Evolutionary conservation across 2,329 filamentous ascomycete genomes (phyloP), one percentile per base, ranked within the genome.

Genomic region (Colletotrichum magnum): DNA sequence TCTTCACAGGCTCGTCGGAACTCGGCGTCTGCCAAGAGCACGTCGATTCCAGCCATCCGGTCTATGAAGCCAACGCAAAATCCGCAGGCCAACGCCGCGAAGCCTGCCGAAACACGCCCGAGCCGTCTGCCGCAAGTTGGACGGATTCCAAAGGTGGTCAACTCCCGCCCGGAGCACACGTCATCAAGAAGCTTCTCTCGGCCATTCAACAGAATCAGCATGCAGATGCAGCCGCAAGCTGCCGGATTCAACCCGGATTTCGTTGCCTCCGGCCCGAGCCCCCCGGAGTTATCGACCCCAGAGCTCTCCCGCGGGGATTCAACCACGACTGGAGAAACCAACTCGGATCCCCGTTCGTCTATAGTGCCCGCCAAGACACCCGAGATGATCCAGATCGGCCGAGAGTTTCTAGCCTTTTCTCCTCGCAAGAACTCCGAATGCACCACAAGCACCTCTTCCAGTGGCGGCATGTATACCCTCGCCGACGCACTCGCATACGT

Each of bases 171-270:
- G 43, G 88, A 92, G 71, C 88, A 88, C 56, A 88, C 89, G 1
- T 91, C 93, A 0, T 88, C 92, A 1, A 91, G 90, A 76, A 97
- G 94, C 39, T 97, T 97, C 78, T 97, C 95, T 3, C 86, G 94
- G 9, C 94, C 95, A 0, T 97, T 97, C 77, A 86, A 89, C 73
- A 80, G 86, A 57, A 78, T 85, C 13, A 90, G 88, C 72, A 71
- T 85, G 51, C 83, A 86, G 41, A 73, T 79, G 13, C 77, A 79
- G 12, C 72, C 80, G 2, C 71, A 74, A 10, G 66, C 72, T 67
- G 62, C 75, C 60, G 63, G 75, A 53, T 52, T 76, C 59, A 58
- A 80, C 12, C 76, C 82, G 71, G 65, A 78, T 61, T 72, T 62
- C 2, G 63, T 74, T 7, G 85, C 85, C 2, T 84, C 86, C 62